A percentile compares a stretch with the other conserved stretches of the same genome.
These are phyloP conservation scores for Colletotrichum sp. DNA, from an alignment of 2,329 filamentous ascomycete genomes.

Conservation along the genomic window DNA sequence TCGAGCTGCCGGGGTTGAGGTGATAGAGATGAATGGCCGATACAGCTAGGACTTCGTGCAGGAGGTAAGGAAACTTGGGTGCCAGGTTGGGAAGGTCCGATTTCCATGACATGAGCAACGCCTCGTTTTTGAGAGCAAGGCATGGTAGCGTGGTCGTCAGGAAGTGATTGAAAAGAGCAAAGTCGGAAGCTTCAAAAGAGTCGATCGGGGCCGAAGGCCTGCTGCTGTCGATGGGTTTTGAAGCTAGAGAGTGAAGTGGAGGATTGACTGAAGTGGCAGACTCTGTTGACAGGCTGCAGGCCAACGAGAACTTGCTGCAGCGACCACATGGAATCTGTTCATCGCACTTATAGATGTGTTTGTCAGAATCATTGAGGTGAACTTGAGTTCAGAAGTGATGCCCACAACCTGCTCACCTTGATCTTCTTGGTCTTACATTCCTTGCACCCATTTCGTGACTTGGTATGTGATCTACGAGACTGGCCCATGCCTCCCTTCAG, in stretches of 20 bases:
- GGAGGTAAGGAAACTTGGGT: not conserved
- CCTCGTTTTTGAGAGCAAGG: not conserved
- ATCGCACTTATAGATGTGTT: not conserved
- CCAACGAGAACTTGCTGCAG: not conserved
- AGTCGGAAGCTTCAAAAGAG: not conserved
- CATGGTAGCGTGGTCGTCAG: not conserved
- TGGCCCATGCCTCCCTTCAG: not conserved
- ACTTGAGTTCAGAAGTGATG: not conserved
- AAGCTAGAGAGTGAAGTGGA: not conserved
- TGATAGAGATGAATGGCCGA: not conserved
- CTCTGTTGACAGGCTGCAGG: not conserved
- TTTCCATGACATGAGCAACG: not conserved
- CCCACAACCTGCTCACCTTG: not conserved
- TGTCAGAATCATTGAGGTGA: not conserved
- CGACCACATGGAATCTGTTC: not conserved
- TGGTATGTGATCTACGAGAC: not conserved
- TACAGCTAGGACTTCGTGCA: not conserved
- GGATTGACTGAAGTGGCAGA: rapidly evolving
- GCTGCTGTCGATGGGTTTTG: not conserved
- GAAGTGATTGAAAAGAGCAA: not conserved
- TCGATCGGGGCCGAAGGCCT: not conserved
- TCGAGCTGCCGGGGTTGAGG: not conserved
- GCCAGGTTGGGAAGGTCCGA: not conserved
- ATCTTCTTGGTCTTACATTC: not conserved
- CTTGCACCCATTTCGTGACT: not conserved